phyloP scores from a whole-genome alignment of 164 flowering plant genomes.

The Magnolia officinalis region DNA sequence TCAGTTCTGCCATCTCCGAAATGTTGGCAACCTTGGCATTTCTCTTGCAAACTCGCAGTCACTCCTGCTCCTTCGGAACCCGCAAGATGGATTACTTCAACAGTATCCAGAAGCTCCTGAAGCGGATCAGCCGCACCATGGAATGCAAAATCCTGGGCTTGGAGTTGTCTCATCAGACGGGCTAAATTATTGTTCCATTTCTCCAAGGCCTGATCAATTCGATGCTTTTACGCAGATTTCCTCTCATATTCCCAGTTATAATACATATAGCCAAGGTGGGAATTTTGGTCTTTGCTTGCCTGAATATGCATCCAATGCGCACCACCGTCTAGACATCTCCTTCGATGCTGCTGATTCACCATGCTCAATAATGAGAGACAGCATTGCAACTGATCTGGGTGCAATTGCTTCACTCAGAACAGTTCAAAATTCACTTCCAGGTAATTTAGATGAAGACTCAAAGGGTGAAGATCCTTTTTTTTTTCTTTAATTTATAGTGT shows the following conservation, averaged over 20 bases:
- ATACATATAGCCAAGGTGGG: not conserved
- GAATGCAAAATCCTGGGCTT: not conserved
- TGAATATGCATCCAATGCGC: not conserved
- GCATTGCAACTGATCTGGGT: not conserved
- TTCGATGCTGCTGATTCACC: not conserved
- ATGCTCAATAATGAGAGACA: not conserved
- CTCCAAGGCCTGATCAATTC: not conserved
- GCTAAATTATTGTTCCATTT: not conserved
- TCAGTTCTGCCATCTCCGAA: conserved; percentile 2
- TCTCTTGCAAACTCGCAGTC: not conserved
- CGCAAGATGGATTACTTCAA: conserved; percentile 1
- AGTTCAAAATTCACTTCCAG: conserved; percentile 1
- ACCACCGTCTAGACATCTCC: not conserved
- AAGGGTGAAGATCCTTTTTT: not conserved
- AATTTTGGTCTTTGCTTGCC: not conserved
- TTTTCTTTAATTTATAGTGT: too few relatives aligned
- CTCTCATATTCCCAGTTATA: not conserved
- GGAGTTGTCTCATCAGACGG: not conserved
- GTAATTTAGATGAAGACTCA: not conserved
- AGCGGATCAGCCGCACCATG: not conserved
- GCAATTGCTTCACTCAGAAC: not conserved
- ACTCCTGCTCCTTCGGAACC: not conserved
- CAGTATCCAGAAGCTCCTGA: not conserved
- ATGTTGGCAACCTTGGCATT: not conserved
- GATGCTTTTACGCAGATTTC: not conserved